Evolutionary conservation across 768 basidiomycete genomes (phyloP), one percentile per base, ranked within the genome.

Genomic region (Rhizopogon sp.): DNA sequence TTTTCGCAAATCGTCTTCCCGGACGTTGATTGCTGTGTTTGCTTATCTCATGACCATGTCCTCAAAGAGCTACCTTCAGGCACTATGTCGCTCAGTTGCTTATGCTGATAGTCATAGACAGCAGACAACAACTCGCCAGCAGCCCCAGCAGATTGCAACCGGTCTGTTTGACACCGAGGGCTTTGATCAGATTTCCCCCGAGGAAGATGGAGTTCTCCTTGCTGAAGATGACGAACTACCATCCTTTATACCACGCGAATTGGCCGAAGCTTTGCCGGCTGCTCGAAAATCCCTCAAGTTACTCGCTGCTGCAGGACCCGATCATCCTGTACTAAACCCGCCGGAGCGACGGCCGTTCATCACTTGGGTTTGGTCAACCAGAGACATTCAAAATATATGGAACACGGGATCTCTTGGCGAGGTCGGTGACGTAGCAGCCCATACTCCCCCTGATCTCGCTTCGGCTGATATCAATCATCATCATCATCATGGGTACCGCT

Each of bases 231-330:
- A 74, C 3, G 66, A 69, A 6, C 85, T 83, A 59, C 90, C 91
- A 0, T 67, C 68, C 4, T 93, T 93, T 67, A 80, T 93, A 56
- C 78, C 81, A 3, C 58, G 60, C 5, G 72, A 72, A 11, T 66
- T 87, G 29, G 69, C 79, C 6, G 72, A 77, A 43, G 74, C 80
- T 6, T 69, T 93, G 3, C 78, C 82, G 11, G 79, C 80, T 3
- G 89, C 89, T 1, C 81, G 81, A 57, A 85, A 81, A 60, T 92
- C 91, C 0, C 68, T 93, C 9, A 74, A 78, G 29, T 69, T 93
- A 3, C 75, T 93, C 0, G 76, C 75, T 46, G 77, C 76, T 9
- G 88, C 90, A 3, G 73, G 81, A 55, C 84, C 88, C 0, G 78
- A 82, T 45, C 87, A 90, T 62, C 76, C 76, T 0, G 65, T 88